Evolutionary conservation across 345 rosid species (phyloP).

Genomic region (Reutealis trisperma): DNA sequence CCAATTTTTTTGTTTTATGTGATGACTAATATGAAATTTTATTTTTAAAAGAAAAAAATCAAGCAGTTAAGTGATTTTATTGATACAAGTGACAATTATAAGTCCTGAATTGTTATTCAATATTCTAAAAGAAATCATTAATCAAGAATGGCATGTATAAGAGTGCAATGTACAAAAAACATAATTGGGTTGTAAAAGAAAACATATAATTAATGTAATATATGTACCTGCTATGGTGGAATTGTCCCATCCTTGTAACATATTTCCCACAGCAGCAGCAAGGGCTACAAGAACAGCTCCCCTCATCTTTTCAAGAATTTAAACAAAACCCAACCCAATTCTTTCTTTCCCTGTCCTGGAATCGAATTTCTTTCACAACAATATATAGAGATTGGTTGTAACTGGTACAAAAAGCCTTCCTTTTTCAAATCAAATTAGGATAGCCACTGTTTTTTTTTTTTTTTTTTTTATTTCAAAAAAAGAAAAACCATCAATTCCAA

Average conservation of each 20-base stretch:
- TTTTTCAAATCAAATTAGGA: background rate
- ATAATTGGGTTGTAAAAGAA: too few relatives aligned
- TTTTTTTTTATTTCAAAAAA: background rate
- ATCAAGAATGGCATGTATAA: background rate
- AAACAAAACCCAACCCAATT: background rate
- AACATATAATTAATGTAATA: too few relatives aligned
- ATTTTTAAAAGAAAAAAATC: too few relatives aligned
- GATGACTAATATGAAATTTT: too few relatives aligned
- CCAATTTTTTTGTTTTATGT: too few relatives aligned
- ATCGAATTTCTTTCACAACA: background rate
- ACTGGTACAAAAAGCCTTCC: background rate
- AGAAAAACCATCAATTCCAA: background rate
- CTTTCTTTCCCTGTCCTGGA: background rate
- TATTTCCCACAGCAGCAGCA: conserved; percentile 43
- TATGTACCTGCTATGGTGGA: conserved; percentile 43
- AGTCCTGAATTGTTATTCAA: too few relatives aligned
- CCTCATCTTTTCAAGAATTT: conserved; percentile 27
- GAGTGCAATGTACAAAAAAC: too few relatives aligned
- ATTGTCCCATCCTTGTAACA: conserved; percentile 57
- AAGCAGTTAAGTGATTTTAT: too few relatives aligned
- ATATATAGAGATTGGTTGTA: background rate
- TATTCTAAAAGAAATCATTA: background rate
- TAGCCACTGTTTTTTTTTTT: too few relatives aligned
- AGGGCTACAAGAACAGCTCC: conserved; percentile 44
- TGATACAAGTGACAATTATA: too few relatives aligned